Base-by-base conservation (phyloP, 306 rosid genomes). In the Vicia villosa region DNA sequence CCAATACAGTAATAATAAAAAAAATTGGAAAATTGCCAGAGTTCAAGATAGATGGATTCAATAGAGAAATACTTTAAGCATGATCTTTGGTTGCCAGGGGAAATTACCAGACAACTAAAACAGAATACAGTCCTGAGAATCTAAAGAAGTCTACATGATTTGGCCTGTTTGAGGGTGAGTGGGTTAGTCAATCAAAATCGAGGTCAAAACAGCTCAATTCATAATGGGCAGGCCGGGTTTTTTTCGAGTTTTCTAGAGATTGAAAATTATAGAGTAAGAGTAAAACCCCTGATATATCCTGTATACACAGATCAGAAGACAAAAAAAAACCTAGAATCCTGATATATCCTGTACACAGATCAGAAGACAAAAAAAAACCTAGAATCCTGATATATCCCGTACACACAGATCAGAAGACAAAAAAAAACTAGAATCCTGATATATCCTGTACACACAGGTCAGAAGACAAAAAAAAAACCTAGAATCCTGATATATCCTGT, bases 241-340 rank as follows among this genome's bases (percentile, higher is more conserved):
- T 38, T 52, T 21, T 10, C 7, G 22, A 56, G 40, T 28, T 6
- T 6, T 13, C 20, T 41, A 55, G 41, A n/a, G 26, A 69, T 1
- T 6, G 15, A 5, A 24, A 55, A 10, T 69, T 52, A 8, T 36
- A 54, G 74, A 55, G 74, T 49, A 10, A 54, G 64, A 55, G 74
- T 49, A 10, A 68, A 32, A 14, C 41, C 40, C 41, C n/a, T 41
- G 52, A 63, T 63, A 41, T 20, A 38, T 38, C 54, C 38, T 17
- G 14, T 43, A 64, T 15, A 43, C 70, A 64, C 12, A 20, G 40
- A 46, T 66, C 32, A 50, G 4, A 16, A 19, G 12, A 22, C 16
- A 47, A 16, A 16, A 47, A 47, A 47, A 4, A 47, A 47, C n/a
- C n/a, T n/a, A n/a, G n/a, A n/a, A n/a, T n/a, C n/a, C n/a, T n/a